phyloP scores from a whole-genome alignment of 176 grass and related monocot genomes.

The Triticum timopheevii region DNA sequence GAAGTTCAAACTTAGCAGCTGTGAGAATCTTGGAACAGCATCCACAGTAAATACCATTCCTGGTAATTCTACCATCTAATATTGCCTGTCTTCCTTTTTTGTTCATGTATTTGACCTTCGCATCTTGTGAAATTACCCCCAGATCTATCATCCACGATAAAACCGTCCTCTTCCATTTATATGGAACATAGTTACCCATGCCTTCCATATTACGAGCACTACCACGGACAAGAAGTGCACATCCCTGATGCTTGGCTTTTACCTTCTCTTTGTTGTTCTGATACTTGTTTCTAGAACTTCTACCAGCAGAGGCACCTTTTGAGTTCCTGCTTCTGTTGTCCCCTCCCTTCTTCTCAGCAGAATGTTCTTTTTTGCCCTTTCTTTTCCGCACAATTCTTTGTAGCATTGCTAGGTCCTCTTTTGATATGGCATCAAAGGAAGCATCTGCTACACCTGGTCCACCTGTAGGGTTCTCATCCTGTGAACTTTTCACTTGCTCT shows the following conservation, averaged over 20 bases:
- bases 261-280: slow-evolving; percentile 17
- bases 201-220: slow-evolving; percentile 39
- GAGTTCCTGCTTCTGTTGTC: slow-evolving; percentile 37
- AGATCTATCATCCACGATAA: slow-evolving; percentile 96
- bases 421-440: slow-evolving; percentile 46
- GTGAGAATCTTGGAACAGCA: slow-evolving; percentile 87
- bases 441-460: slow-evolving; percentile 15
- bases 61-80: slow-evolving; percentile 76
- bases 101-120: slow-evolving; percentile 83
- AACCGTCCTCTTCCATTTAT: slow-evolving; percentile 78
- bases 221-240: slow-evolving; percentile 50
- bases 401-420: slow-evolving; percentile 70
- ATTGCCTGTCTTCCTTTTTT: slow-evolving; percentile 53
- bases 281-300: slow-evolving; percentile 34
- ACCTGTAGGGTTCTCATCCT: slow-evolving; percentile 27
- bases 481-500: slow-evolving; percentile 45
- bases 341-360: slow-evolving; percentile 46
- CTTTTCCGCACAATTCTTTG: slow-evolving; percentile 86
- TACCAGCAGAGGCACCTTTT: slow-evolving; percentile 23
- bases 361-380: slow-evolving; percentile 44
- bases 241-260: slow-evolving; percentile 42
- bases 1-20: slow-evolving; percentile 86
- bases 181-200: slow-evolving; percentile 60
- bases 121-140: slow-evolving; percentile 62
- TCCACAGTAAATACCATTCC: slow-evolving; percentile 83